Evolutionary conservation across 805 yeast species (phyloP), one percentile per base, ranked within the genome.

Genomic region (Kluyveromyces aestuarii): DNA sequence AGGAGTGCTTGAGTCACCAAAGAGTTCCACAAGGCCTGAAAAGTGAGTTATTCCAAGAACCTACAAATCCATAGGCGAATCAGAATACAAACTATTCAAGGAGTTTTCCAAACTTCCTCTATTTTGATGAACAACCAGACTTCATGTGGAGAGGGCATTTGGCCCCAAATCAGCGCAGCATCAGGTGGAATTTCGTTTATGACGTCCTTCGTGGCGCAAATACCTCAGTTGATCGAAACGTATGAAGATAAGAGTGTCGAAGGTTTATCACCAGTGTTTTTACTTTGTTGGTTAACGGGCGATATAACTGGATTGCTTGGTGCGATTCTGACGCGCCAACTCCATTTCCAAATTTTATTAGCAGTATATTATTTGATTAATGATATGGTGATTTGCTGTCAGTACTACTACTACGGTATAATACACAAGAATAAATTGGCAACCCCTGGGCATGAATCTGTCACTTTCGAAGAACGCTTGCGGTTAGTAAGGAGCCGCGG

Each of bases 311-410:
- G 79, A 41, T 64, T 82, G 27, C 42, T 75, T 0, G 97, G 96
- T 0, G 87, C 96, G 52, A 50, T 86, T 0, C 61, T 88, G 43
- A 88, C 96, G 0, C 62, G 77, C 7, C 96, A 90, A 52, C 70
- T 88, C 43, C 80, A 83, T n/a, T 90, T 89, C 66, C 97, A 89
- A 62, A 75, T 80, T 10, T 68, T 81, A 19, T 69, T 89, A 16
- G 87, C 95, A 0, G 50, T 76, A 2, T 90, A 90, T 66, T 89
- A 86, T 61, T 70, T 91, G 45, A 66, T 73, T 49, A 84, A 86
- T 52, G 97, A 90, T 65, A 47, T 75, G 21, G 69, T 87, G 10
- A 70, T 90, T 27, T 72, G 81, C 44, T 72, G 75, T 4, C 97
- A 90, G 63, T 89, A 74, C 62, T 76, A 79, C 64, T 81, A 86